phyloP scores from a whole-genome alignment of 441 rosid species.

The Adansonia gregorii region DNA sequence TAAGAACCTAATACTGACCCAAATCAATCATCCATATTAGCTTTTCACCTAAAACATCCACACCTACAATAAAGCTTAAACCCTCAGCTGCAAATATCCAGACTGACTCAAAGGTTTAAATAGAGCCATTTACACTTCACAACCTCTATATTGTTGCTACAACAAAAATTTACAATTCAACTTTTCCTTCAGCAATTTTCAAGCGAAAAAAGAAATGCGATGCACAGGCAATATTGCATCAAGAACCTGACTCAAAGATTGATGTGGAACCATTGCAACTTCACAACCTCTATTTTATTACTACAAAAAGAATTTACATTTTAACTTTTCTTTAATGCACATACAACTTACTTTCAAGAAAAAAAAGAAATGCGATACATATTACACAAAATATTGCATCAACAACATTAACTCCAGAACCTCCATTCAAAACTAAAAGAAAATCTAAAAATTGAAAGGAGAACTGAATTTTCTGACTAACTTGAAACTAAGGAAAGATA shows the following conservation, averaged over 20 bases:
- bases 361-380: not conserved
- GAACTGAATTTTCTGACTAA: not conserved
- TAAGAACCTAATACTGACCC: not conserved
- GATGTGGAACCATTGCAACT: not conserved
- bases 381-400: not conserved
- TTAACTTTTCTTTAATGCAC: not conserved
- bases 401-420: conserved; percentile 3
- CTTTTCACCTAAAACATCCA: conserved; percentile 10
- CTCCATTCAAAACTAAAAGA: conserved; percentile 4
- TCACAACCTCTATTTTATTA: not conserved
- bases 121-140: not conserved
- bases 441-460: not conserved
- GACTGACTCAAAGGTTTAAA: conserved; percentile 3
- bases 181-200: not conserved
- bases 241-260: conserved; percentile 7
- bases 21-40: conserved; percentile 10
- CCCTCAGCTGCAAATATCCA: not conserved
- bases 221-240: not conserved
- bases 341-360: not conserved
- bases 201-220: conserved; percentile 6
- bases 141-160: conserved; percentile 7
- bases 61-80: conserved; percentile 9
- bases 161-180: conserved; percentile 1
- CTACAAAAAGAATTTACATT: conserved; percentile 3
- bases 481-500: conserved; percentile 8